Conservation (phyloP, 495 filamentous ascomycete genomes). For the Aspergillus nidulans region DNA sequence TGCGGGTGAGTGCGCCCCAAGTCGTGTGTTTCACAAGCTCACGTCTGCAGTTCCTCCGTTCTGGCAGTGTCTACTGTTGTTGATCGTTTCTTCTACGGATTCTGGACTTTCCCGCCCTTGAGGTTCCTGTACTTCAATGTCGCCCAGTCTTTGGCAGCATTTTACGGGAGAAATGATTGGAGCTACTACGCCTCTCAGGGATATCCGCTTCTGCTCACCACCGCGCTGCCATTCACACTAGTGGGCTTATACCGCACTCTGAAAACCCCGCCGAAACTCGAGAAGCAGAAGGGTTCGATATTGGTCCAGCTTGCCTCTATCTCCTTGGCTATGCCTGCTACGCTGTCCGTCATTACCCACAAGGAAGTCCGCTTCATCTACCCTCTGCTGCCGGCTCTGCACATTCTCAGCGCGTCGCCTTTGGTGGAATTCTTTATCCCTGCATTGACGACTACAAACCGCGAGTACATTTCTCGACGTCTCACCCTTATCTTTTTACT, state of each 20-base stretch:
- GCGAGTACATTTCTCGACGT: slow-evolving; percentile 39
- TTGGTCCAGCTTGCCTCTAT: slow-evolving; percentile 57
- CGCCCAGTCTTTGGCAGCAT: slow-evolving; percentile 74
- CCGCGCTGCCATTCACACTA: slow-evolving; percentile 70
- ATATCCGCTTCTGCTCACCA: slow-evolving; percentile 80
- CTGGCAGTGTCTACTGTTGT: slow-evolving; percentile 59
- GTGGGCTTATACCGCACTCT: slow-evolving; percentile 58
- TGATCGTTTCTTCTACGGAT: slow-evolving; percentile 78
- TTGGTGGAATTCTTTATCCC: slow-evolving; percentile 61
- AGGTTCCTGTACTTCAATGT: slow-evolving; percentile 93
- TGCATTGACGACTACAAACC: slow-evolving; percentile 28
- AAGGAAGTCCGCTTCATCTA: slow-evolving; percentile 99
- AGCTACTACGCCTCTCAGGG: slow-evolving; percentile 94
- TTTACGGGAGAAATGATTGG: slow-evolving; percentile 88
- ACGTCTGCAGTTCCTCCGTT: slow-evolving; percentile 42
- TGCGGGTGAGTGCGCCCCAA: slow-evolving; percentile 55
- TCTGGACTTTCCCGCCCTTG: slow-evolving; percentile 87
- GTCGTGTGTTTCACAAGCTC: neutral
- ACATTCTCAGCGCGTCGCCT: slow-evolving; percentile 69
- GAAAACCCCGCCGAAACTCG: slow-evolving; percentile 20
- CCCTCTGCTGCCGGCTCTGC: slow-evolving; percentile 80
- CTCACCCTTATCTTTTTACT: slow-evolving; percentile 56
- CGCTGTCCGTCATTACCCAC: slow-evolving; percentile 79
- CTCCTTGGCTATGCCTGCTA: slow-evolving; percentile 52
- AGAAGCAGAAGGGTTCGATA: slow-evolving; percentile 25